Evolutionary conservation across 768 basidiomycete species (phyloP), one percentile per base, ranked within the genome.

Genomic region (Termitomyces sp.): DNA sequence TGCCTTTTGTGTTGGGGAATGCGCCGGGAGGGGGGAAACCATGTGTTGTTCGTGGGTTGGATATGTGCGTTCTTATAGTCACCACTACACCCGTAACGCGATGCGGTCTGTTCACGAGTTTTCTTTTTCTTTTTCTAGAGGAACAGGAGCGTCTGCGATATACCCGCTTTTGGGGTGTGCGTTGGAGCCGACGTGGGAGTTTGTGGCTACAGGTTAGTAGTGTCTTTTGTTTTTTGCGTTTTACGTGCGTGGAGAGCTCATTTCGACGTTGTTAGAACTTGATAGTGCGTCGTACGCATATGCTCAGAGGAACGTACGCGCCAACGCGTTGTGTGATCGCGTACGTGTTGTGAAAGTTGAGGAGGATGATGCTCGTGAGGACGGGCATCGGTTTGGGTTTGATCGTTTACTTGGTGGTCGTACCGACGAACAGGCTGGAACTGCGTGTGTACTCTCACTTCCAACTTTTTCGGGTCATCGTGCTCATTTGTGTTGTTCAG

Each of bases 91-190:
- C 27, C 27, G n/a, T n/a, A n/a, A n/a, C n/a, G 27, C 27, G 27
- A 27, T 20, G n/a, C n/a, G 18, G 3, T n/a, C 16, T 42, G 18
- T 33, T 13, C 13, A 8, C 42, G 6, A 37, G 55, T 30, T 62
- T 93, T 16, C 8, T 18, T 42, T 11, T 20, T 62, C 93, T 16
- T 9, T 5, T n/a, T 11, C 9, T 13, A 63, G 62, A 49, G 96
- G 96, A 22, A 96, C 95, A 8, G 96, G 96, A 0, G 87, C 94
- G 7, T 91, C 91, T 0, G 89, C 85, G 0, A 93, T 98, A 57
- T 98, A 97, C 63, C 88, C 95, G 0, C 76, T 98, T 1, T 76
- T 98, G 0, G 83, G 78, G 0, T 88, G 87, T 63, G 75, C 75
- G 2, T 64, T 83, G 37, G 72, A 83, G 46, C 68, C 75, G 6